Conservation (phyloP, 371 early-diverging fungal genomes). For the Rozella allomycis region DNA sequence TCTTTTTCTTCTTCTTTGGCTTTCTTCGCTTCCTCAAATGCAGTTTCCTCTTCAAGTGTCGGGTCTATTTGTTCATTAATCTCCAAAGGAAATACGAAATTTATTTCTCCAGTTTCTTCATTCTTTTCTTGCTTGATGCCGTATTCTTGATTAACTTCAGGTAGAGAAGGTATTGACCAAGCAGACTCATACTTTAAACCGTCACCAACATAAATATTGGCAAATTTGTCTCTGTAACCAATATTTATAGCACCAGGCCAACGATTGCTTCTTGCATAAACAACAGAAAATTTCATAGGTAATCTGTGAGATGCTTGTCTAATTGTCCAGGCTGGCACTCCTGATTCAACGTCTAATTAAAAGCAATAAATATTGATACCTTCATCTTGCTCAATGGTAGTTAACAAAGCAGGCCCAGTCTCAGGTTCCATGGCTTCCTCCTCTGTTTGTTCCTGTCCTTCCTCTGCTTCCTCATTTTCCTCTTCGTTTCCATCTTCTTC, state of each 20-base stretch:
- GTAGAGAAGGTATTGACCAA: constrained; percentile 3
- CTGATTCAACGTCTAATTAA: constrained; percentile 2
- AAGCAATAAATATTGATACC: constrained; percentile 6
- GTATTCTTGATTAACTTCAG: constrained; percentile 9
- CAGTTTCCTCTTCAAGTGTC: constrained; percentile 20
- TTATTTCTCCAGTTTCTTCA: constrained; percentile 8
- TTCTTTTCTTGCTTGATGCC: constrained; percentile 15
- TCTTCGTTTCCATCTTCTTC: constrained; percentile 5
- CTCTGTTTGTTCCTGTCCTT: constrained; percentile 6
- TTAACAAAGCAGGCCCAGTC: constrained; percentile 18
- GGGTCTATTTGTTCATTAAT: constrained; percentile 13
- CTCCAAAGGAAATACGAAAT: background rate
- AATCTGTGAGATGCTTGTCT: constrained; percentile 12
- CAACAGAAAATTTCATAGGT: constrained; percentile 18
- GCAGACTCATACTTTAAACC: constrained; percentile 15
- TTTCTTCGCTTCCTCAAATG: constrained; percentile 13
- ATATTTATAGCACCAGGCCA: constrained; percentile 32
- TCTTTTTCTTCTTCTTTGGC: constrained; percentile 13
- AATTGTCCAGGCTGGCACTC: constrained; percentile 17
- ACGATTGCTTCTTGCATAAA: constrained; percentile 13
- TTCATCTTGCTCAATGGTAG: constrained; percentile 15
- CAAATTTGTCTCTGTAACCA: constrained; percentile 28
- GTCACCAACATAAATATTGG: constrained; percentile 28
- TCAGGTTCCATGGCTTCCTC: constrained; percentile 15
- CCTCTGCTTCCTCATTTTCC: constrained; percentile 7